A percentile compares a stretch with the other conserved stretches of the same genome.
Evolutionary conservation across 495 filamentous ascomycete species (phyloP).

Genomic region (Aspergillus homomorphus): DNA sequence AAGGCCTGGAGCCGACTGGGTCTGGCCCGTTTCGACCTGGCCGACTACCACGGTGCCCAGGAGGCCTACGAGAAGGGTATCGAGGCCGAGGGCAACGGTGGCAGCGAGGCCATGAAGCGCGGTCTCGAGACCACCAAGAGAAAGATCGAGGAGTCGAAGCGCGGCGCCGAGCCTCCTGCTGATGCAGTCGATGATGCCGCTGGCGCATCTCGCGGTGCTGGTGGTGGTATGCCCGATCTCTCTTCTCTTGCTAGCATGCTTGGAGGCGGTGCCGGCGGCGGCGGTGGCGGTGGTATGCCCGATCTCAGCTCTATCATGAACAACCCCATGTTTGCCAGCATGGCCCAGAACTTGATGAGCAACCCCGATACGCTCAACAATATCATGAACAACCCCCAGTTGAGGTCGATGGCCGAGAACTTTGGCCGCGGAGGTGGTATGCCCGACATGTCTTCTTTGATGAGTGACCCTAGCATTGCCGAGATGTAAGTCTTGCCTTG

Average conservation of each 20-base stretch:
- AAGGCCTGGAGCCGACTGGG: slow-evolving; percentile 95
- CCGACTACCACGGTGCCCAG: slow-evolving; percentile 85
- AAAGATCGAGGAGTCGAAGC: slow-evolving; percentile 68
- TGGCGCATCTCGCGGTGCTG: slow-evolving; percentile 48
- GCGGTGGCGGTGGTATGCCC: slow-evolving; percentile 82
- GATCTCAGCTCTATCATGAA: slow-evolving; percentile 83
- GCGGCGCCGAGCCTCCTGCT: slow-evolving; percentile 46
- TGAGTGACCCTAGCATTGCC: slow-evolving; percentile 87
- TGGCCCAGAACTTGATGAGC: slow-evolving; percentile 95
- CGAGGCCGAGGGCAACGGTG: slow-evolving; percentile 88
- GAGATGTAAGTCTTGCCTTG: slow-evolving; percentile 70
- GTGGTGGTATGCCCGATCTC: slow-evolving; percentile 81
- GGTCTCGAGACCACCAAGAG: slow-evolving; percentile 88
- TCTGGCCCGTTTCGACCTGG: slow-evolving; percentile 83
- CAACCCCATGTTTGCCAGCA: slow-evolving; percentile 95
- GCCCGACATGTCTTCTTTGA: slow-evolving; percentile 74
- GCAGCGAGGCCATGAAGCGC: slow-evolving; percentile 79
- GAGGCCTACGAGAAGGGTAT: slow-evolving; percentile 94
- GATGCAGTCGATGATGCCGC: slow-evolving; percentile 48
- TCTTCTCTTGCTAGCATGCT: slow-evolving; percentile 69
- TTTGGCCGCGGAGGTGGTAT: slow-evolving; percentile 65
- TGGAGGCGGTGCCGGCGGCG: slow-evolving; percentile 55
- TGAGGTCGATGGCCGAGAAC: slow-evolving; percentile 71
- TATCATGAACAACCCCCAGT: slow-evolving; percentile 88
- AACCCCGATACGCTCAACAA: slow-evolving; percentile 88